These are phyloP conservation scores for Seiridium unicorne DNA, from an alignment of 2,329 filamentous ascomycete species.

Conservation along the genomic window DNA sequence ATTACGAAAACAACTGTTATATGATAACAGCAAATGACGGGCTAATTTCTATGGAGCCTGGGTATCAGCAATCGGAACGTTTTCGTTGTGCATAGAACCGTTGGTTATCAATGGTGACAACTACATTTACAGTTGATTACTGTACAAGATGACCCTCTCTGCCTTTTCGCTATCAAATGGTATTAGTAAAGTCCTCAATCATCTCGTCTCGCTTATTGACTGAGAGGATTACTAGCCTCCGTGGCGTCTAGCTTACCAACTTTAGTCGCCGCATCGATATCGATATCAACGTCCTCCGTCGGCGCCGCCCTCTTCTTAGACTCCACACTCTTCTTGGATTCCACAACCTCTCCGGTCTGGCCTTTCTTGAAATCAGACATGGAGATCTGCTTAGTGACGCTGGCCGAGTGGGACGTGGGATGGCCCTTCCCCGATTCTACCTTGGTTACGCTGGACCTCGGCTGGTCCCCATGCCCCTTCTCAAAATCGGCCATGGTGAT, in stretches of 20 bases:
- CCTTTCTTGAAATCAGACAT: background rate
- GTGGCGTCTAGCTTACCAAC: background rate
- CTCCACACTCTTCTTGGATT: too few species aligned
- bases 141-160: background rate
- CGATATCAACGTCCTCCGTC: background rate
- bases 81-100: too few species aligned
- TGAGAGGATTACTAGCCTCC: background rate
- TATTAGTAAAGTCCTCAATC: background rate
- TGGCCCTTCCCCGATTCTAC: background rate
- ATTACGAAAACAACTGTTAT: too few species aligned
- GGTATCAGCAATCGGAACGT: too few species aligned
- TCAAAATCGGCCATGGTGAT: background rate
- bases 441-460: background rate
- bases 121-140: background rate
- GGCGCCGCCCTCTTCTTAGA: background rate
- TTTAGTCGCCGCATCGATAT: conserved; percentile 11
- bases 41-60: too few species aligned
- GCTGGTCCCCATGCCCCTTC: too few species aligned
- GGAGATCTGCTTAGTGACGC: background rate
- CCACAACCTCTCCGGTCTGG: background rate
- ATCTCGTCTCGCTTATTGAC: background rate
- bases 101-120: background rate
- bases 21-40: too few species aligned
- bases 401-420: background rate
- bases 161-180: background rate